A percentile compares a stretch with the other conserved stretches of the same genome.
Conservation (phyloP, 2,329 filamentous ascomycete genomes). For the Hansfordia pulvinata region DNA sequence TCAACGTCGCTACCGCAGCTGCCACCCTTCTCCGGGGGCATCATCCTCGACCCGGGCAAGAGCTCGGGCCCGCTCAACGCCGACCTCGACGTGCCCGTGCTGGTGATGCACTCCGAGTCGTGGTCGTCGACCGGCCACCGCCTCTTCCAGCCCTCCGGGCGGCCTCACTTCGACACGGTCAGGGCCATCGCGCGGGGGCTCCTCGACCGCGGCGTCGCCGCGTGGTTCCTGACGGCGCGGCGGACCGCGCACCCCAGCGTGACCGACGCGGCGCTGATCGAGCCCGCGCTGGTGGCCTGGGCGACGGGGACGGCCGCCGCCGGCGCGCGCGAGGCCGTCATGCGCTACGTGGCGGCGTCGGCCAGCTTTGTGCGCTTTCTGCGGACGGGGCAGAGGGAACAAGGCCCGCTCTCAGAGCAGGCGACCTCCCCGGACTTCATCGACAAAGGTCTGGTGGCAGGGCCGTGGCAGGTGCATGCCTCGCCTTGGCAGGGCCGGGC, state of each 20-base stretch:
- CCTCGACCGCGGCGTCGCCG: no score
- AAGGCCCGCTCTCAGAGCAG: no score
- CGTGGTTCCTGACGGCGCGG: conserved; percentile 41
- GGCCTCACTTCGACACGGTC: conserved; percentile 51
- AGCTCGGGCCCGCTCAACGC: conserved; percentile 45
- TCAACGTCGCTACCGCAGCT: conserved; percentile 19
- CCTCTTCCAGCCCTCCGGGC: conserved; percentile 50
- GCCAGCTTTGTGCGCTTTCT: no score
- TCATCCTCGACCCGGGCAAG: conserved; percentile 56
- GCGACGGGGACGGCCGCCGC: no score
- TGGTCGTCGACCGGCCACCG: conserved; percentile 44
- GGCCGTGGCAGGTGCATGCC: no score
- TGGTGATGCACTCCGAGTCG: conserved; percentile 50
- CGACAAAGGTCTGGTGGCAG: no score
- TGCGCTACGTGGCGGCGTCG: no score
- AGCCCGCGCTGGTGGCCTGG: conserved; percentile 45
- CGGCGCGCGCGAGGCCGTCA: no score
- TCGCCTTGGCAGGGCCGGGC: no score
- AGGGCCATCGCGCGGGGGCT: no score
- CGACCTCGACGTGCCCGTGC: conserved; percentile 40
- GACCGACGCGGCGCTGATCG: conserved; percentile 52
- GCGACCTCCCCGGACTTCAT: no score
- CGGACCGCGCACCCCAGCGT: conserved; percentile 48
- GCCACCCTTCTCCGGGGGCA: conserved; percentile 39
- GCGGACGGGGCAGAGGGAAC: no score